Conservation (phyloP, 768 basidiomycete species). For the Phaffia australis region DNA sequence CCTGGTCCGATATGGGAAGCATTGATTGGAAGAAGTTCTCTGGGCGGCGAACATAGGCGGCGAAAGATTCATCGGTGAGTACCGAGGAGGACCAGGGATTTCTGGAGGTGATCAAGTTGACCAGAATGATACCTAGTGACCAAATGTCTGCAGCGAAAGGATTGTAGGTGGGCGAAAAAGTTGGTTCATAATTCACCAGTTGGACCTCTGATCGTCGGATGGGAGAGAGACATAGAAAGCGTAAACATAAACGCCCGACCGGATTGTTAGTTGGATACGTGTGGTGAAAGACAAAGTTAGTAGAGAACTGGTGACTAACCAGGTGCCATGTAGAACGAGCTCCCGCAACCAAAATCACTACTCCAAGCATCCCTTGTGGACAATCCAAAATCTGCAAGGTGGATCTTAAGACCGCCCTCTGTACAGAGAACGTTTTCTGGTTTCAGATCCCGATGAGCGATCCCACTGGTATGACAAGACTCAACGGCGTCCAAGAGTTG, state of each 20-base stretch:
- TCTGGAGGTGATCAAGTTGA: conserved; percentile 67
- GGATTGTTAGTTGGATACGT: too few species aligned
- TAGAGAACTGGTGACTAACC: too few species aligned
- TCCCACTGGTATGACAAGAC: conserved; percentile 78
- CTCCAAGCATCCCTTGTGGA: conserved; percentile 33
- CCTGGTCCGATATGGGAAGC: conserved; percentile 60
- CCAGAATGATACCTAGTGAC: conserved; percentile 73
- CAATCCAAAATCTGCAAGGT: conserved; percentile 38
- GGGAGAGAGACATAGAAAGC: too few species aligned
- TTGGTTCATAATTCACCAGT: conserved; percentile 47
- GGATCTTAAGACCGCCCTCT: conserved; percentile 9
- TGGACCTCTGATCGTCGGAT: too few species aligned
- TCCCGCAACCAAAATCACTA: conserved; percentile 38
- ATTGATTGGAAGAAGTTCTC: conserved; percentile 54
- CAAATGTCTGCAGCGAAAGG: conserved; percentile 82
- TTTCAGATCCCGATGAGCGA: conserved; percentile 95
- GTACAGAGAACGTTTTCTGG: conserved; percentile 54
- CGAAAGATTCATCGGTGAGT: conserved; percentile 59
- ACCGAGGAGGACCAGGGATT: conserved; percentile 67
- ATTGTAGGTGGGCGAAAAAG: conserved; percentile 50
- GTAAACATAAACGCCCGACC: too few species aligned
- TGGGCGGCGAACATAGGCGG: conserved; percentile 52
- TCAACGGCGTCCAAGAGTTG: conserved; percentile 90
- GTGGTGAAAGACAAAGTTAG: too few species aligned
- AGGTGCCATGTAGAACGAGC: conserved; percentile 73